Base-by-base conservation (phyloP, 2,329 filamentous ascomycete species). In the Pestalotiopsis sp. region DNA sequence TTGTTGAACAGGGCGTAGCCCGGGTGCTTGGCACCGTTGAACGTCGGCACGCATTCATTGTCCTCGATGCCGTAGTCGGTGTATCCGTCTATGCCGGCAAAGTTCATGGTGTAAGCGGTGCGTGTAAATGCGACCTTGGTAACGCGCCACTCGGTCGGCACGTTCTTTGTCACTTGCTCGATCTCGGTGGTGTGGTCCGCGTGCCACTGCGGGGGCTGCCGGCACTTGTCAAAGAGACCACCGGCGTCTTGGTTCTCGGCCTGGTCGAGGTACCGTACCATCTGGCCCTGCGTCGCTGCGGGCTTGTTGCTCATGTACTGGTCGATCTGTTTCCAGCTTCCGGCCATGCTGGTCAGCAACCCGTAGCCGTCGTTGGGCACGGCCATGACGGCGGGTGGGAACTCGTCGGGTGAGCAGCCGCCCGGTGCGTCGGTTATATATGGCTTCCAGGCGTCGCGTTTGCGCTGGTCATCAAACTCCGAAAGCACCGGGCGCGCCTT, bases 331-430 rank as follows among this genome's bases (percentile, higher is more conserved):
- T 36, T 36, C 31, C 31, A 36, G 31, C 31, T 23, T 1, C n/a
- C 25, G 5, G 41, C 41, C 45, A 57, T 57, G 45, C 45, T 57
- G 27, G 23, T 25, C 7, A 66, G 14, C 20, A 13, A 14, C 6
- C 13, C 25, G 45, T 58, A 66, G 17, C 64, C 64, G 23, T 66
- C 64, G 23, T 66, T 66, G 31, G 25, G 9, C 23, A 17, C 45
- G 31, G 12, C 14, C 6, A 66, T 57, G 5, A 23, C 64, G 12
- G 64, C 64, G 14, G 64, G 64, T 14, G 64, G 64, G 45, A n/a
- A 66, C 27, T 66, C 64, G n/a, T 66, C 64, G 12, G 64, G 64
- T 3, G 64, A 66, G 23, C 64, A 66, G 20, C 45, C 62, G 25
- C 27, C 57, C 17, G 25, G 57, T 13, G 25, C n/a, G 5, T 36